Evolutionary conservation across 2,329 filamentous ascomycete species (phyloP).

Genomic region (Alternaria conjuncta): DNA sequence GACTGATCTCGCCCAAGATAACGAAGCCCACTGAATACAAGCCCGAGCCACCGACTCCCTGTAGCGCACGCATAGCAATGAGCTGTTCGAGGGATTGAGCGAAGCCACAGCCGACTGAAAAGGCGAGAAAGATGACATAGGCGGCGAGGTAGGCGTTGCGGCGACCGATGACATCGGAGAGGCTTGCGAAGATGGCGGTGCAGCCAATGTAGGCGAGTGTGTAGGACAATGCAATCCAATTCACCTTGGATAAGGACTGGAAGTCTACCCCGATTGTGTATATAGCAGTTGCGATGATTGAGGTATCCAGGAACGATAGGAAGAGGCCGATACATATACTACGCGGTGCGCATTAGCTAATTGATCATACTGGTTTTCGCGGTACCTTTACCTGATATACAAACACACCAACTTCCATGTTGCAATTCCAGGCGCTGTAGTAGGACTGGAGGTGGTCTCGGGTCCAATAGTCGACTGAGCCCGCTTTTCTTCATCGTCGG

Average conservation of each 20-base stretch:
- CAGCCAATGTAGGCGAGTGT: conserved; percentile 62
- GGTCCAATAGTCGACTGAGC: not conserved
- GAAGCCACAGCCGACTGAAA: conserved; percentile 43
- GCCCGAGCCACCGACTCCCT: conserved; percentile 43
- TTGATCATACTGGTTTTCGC: not conserved
- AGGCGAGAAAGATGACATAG: conserved; percentile 35
- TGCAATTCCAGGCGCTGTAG: not conserved
- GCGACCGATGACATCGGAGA: conserved; percentile 43
- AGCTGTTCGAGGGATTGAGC: conserved; percentile 37
- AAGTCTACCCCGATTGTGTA: conserved; percentile 64
- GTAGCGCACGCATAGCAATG: conserved; percentile 43
- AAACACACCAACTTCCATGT: not conserved
- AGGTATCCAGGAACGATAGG: conserved; percentile 65
- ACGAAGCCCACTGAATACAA: conserved; percentile 37
- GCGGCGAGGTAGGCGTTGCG: conserved; percentile 33
- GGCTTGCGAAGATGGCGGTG: conserved; percentile 48
- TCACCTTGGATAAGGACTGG: conserved; percentile 34
- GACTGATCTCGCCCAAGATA: conserved; percentile 38
- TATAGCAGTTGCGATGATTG: conserved; percentile 66
- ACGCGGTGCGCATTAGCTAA: not conserved
- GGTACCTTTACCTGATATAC: not conserved
- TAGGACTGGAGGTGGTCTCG: not conserved
- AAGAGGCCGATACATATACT: conserved; percentile 63
- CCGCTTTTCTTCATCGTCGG: not conserved
- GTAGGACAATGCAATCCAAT: conserved; percentile 32